Evolutionary conservation across 306 rosid species (phyloP), one percentile per base, ranked within the genome.

Genomic region (Canavalia gladiata): DNA sequence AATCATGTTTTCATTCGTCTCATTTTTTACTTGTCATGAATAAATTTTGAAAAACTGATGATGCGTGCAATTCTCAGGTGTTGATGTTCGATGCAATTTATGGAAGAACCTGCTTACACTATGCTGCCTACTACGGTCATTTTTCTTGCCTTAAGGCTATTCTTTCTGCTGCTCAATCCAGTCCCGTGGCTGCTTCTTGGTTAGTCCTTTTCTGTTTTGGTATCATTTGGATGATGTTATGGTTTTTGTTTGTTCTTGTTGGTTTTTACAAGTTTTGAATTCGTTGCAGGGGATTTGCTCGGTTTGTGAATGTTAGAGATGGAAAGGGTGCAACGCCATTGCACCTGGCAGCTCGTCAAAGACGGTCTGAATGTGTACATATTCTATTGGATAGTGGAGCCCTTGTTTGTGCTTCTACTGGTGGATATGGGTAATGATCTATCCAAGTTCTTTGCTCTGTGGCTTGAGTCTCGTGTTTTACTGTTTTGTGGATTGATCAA

Each of bases 281-380:
- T 63, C 2, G 57, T 84, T 79, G 9, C 79, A 93, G 99, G 99
- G 99, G 99, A 52, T 95, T 91, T 86, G 86, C 82, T 9, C 88
- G 99, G 79, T 95, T 95, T 84, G 95, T 95, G 88, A 95, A 95
- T 84, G 80, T 95, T 76, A 91, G 94, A 87, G 99, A 95, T 77
- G 92, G 87, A 7, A 88, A 78, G 47, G 97, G 99, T 62, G 93
- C 99, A 58, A 95, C 97, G 9, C 99, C 99, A 13, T 80, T 93
- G 87, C 99, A 95, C 58, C 82, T 93, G 79, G 99, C 97, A 4
- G 87, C 97, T 46, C 93, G 97, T 31, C 94, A 84, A 87, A 91
- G 91, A 83, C 82, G 94, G 57, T 86, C 97, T 31, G 92, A 90
- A 83, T 92, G 97, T 77, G 90, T 94, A 11, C 95, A 88, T 84